A percentile compares a stretch with the other conserved stretches of the same genome.
Evolutionary conservation across 371 early-diverging fungal species (phyloP).

Genomic region (Umbelopsis sp.): DNA sequence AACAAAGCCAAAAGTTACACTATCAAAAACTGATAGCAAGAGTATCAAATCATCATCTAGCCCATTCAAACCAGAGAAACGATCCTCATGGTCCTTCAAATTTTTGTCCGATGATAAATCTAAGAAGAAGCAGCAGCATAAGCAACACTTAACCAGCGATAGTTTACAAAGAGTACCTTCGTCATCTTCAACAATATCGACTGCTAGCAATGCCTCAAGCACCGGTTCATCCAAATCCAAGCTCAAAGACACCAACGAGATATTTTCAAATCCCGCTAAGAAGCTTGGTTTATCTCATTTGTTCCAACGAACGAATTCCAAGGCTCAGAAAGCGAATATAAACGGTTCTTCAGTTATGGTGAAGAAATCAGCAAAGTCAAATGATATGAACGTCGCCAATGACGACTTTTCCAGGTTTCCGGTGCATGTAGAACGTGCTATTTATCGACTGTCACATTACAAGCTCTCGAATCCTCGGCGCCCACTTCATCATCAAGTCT

Average conservation of each 20-base stretch:
- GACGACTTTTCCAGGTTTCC: constrained; percentile 71
- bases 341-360: constrained; percentile 20
- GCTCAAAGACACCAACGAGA: not conserved
- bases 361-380: constrained; percentile 42
- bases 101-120: constrained; percentile 41
- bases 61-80: constrained; percentile 6
- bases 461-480: constrained; percentile 91
- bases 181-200: not conserved
- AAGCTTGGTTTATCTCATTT: constrained; percentile 34
- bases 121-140: constrained; percentile 29
- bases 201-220: not conserved
- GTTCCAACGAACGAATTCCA: constrained; percentile 29
- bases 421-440: constrained; percentile 84
- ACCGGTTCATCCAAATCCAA: not conserved
- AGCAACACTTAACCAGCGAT: constrained; percentile 9
- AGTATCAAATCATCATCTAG: not conserved
- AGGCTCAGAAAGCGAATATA: not conserved
- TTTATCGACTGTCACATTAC: constrained; percentile 90
- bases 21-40: not conserved
- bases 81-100: constrained; percentile 46
- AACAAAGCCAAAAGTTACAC: too few relatives aligned
- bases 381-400: constrained; percentile 59
- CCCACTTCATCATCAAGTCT: constrained; percentile 89
- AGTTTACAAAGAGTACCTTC: constrained; percentile 5
- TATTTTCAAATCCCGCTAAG: constrained; percentile 20